Evolutionary conservation across 106 monocot genomes (phyloP), one percentile per base, ranked within the genome.

Genomic region (Dendrobium catenatum): DNA sequence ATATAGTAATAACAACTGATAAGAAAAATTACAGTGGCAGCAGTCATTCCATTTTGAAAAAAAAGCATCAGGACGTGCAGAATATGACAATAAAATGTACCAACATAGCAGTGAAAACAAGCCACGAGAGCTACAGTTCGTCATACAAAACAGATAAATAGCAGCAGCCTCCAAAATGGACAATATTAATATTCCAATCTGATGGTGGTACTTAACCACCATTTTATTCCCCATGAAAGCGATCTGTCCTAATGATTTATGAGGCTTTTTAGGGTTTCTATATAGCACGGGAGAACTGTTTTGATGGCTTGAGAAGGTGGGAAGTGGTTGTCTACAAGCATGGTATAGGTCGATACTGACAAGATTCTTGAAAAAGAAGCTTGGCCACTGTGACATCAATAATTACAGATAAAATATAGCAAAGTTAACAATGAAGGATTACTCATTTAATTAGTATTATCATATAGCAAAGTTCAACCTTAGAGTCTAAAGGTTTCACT

Each of bases 301-400:
- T 68, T 42, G 86, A 77, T 89, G 75, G 79, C 89, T 89, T 89
- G 79, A 61, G 64, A 58, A 81, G 76, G 75, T 86, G 89, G 89
- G 81, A 79, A 89, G 77, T 77, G 83, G 89, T 89, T 89, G 89
- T 86, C 86, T 86, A 79, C 89, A 89, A 89, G 89, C 83, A 89
- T 85, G 22, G 68, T 76, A 41, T 73, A 75, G 82, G 42, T 40
- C 46, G 78, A 84, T 81, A 19, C 54, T 81, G 79, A 81, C 84
- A 72, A 76, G 84, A 84, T 84, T 79, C 84, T 81, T 79, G 80
- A 87, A 42, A 87, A 78, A 42, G 81, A 84, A 84, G 75, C 84
- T 73, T 79, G 81, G 37, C 68, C 79, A 55, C 47, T 20, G 83
- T 4, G 61, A 13, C 46, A 55, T 77, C 80, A 80, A 82, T 82